Evolutionary conservation across 768 basidiomycete genomes (phyloP).

Genomic region (Amanita pallidorosea): DNA sequence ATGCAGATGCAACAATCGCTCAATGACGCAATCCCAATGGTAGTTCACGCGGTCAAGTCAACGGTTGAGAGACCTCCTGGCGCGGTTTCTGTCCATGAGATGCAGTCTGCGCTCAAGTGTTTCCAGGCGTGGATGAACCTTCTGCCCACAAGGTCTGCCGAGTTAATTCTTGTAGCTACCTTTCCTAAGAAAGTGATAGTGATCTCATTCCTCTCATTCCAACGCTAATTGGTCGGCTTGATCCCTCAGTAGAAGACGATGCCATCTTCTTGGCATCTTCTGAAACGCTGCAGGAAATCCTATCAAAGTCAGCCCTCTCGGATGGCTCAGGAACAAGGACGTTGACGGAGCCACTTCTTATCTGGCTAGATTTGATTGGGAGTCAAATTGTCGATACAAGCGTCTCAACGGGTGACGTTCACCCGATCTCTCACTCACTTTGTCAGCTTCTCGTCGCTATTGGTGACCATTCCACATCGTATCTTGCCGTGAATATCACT

Average conservation of each 20-base stretch:
- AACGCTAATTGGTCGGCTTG: slow-evolving; percentile 53
- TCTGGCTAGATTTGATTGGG: slow-evolving; percentile 60
- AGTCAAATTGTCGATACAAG: slow-evolving; percentile 28
- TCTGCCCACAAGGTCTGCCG: slow-evolving; percentile 53
- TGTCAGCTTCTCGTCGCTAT: slow-evolving; percentile 76
- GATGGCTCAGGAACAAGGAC: slow-evolving; percentile 59
- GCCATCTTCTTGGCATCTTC: slow-evolving; percentile 52
- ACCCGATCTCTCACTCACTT: slow-evolving; percentile 55
- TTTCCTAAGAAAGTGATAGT: slow-evolving; percentile 21
- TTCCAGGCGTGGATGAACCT: slow-evolving; percentile 75
- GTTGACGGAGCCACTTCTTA: slow-evolving; percentile 78
- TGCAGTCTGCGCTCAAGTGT: slow-evolving; percentile 66
- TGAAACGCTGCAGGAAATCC: slow-evolving; percentile 67
- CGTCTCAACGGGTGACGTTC: slow-evolving; percentile 28
- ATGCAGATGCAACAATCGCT: slow-evolving; percentile 55
- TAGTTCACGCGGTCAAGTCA: slow-evolving; percentile 53
- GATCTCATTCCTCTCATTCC: slow-evolving; percentile 62
- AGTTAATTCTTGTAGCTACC: slow-evolving; percentile 1
- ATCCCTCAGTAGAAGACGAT: slow-evolving; percentile 39
- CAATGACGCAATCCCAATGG: slow-evolving; percentile 56
- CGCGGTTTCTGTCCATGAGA: slow-evolving; percentile 29
- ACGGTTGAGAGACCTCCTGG: slow-evolving; percentile 36
- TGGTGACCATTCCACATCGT: slow-evolving; percentile 78
- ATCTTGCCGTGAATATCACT: slow-evolving; percentile 61
- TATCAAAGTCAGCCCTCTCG: slow-evolving; percentile 62